These are phyloP conservation scores for Colletotrichum musae DNA, from an alignment of 2,329 filamentous ascomycete genomes.

Conservation along the genomic window DNA sequence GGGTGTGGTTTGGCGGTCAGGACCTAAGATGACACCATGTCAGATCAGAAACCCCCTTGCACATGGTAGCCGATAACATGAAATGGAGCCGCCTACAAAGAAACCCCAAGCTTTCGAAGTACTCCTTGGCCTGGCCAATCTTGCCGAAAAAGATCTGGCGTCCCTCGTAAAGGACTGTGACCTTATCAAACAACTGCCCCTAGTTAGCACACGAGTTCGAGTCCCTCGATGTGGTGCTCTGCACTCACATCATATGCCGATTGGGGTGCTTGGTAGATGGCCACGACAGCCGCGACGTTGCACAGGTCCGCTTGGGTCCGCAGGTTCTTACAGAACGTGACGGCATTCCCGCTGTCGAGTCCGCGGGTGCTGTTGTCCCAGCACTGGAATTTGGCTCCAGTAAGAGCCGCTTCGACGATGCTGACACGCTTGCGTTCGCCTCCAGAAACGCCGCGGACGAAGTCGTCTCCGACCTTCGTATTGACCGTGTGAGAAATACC, in stretches of 20 bases:
- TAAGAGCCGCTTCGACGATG: conserved; percentile 43
- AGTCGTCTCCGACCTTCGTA: conserved; percentile 43
- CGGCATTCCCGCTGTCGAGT: conserved; percentile 61
- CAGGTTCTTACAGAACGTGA: conserved; percentile 68
- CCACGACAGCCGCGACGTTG: conserved; percentile 39
- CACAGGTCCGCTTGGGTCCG: conserved; percentile 58
- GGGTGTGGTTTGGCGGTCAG: conserved; percentile 70
- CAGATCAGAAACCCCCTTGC: not conserved
- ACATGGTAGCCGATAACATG: too few relatives aligned
- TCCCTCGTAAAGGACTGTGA: conserved; percentile 59
- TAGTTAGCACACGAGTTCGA: not conserved
- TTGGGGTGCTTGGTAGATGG: conserved; percentile 44
- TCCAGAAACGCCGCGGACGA: conserved; percentile 41
- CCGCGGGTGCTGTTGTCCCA: conserved; percentile 52
- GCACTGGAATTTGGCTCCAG: conserved; percentile 45
- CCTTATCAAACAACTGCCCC: conserved; percentile 68
- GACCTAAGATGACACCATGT: conserved; percentile 39
- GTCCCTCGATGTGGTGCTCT: too few relatives aligned
- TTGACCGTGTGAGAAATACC: conserved; percentile 43
- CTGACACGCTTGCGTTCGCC: conserved; percentile 59
- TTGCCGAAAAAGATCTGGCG: conserved; percentile 77
- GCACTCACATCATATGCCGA: conserved; percentile 42
- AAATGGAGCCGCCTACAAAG: conserved; percentile 58
- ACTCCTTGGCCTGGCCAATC: conserved; percentile 69
- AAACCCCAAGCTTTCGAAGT: conserved; percentile 69